phyloP scores from a whole-genome alignment of 2,329 filamentous ascomycete genomes.

The Tolypocladium amazonense region DNA sequence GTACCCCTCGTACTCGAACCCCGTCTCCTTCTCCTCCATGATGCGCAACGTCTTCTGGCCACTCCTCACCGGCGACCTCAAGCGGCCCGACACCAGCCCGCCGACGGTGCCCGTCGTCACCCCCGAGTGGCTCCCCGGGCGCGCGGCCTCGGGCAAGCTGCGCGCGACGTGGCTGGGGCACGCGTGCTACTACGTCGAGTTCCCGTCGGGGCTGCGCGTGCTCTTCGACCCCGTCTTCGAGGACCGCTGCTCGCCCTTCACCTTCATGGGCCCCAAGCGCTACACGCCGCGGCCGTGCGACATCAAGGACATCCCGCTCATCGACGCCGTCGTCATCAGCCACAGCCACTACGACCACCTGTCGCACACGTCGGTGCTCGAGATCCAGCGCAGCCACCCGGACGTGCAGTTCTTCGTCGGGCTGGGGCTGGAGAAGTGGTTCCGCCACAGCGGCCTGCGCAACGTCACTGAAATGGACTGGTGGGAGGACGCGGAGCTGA shows the following conservation, averaged over 20 bases:
- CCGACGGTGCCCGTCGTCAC: constrained; percentile 56
- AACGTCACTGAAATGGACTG: constrained; percentile 88
- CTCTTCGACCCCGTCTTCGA: constrained; percentile 93
- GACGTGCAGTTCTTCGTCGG: constrained; percentile 83
- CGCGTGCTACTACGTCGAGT: constrained; percentile 89
- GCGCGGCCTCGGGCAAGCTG: constrained; percentile 46
- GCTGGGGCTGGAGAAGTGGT: constrained; percentile 75
- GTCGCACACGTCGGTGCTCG: constrained; percentile 62
- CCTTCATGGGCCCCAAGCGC: constrained; percentile 60
- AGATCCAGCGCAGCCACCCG: constrained; percentile 61
- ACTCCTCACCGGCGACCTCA: constrained; percentile 27
- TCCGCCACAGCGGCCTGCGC: constrained; percentile 55
- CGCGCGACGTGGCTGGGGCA: constrained; percentile 93
- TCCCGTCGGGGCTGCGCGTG: constrained; percentile 73
- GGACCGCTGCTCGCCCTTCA: constrained; percentile 70
- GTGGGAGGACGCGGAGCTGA: constrained; percentile 81
- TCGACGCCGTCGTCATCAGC: constrained; percentile 71
- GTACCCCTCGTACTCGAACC: constrained; percentile 32
- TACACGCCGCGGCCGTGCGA: constrained; percentile 70
- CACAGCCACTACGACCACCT: constrained; percentile 94
- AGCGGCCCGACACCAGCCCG: constrained; percentile 48
- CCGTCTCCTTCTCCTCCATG: constrained; percentile 11
- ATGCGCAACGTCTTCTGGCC: constrained; percentile 24
- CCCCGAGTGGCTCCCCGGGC: constrained; percentile 54
- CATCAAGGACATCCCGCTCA: constrained; percentile 64